Conservation (phyloP, 805 yeast species). For the Schizosaccharomyces octosporus region DNA sequence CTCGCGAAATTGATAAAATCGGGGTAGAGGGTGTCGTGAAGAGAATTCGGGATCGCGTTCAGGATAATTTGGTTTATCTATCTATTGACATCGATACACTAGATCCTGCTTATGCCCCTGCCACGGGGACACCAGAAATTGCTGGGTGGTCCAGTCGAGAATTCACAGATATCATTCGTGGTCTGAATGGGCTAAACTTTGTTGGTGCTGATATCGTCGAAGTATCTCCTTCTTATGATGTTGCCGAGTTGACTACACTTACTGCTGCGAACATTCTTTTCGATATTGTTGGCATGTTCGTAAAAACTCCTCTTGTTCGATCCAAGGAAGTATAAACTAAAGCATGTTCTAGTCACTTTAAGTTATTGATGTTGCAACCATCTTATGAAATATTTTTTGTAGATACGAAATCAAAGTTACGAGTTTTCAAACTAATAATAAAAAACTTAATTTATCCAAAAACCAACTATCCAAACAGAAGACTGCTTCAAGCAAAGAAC, state of each 20-base stretch:
- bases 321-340: background rate
- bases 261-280: background rate
- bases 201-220: conserved; percentile 63
- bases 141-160: conserved; percentile 45
- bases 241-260: background rate
- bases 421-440: too few relatives aligned
- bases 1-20: conserved; percentile 48
- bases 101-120: conserved; percentile 54
- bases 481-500: too few relatives aligned
- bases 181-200: conserved; percentile 31
- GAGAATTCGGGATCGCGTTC: conserved; percentile 30
- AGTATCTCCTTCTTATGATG: conserved; percentile 36
- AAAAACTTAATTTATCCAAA: too few relatives aligned
- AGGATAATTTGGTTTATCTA: conserved; percentile 44
- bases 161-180: conserved; percentile 20
- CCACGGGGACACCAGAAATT: conserved; percentile 56
- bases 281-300: background rate
- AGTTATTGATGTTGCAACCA: too few relatives aligned
- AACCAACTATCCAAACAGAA: too few relatives aligned
- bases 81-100: conserved; percentile 56
- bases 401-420: too few relatives aligned
- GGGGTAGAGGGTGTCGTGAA: conserved; percentile 36
- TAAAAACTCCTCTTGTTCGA: background rate
- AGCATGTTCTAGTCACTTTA: background rate
- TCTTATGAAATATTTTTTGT: too few relatives aligned